phyloP scores from a whole-genome alignment of 2,329 filamentous ascomycete genomes.

The Xylariales sp. region DNA sequence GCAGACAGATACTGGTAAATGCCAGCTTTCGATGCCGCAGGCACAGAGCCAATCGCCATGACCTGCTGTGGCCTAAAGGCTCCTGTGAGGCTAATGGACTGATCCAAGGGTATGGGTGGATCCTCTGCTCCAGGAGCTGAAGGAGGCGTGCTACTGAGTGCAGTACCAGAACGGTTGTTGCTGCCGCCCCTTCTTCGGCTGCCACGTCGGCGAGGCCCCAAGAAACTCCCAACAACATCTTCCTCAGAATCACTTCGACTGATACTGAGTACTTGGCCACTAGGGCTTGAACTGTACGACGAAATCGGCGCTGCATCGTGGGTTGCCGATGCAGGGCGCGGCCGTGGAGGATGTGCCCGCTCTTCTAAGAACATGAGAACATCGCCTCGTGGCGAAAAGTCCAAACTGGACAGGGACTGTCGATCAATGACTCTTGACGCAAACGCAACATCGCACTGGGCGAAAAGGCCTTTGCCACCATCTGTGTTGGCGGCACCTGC shows the following conservation, averaged over 20 bases:
- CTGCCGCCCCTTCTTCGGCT: slow-evolving; percentile 38
- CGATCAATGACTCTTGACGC: slow-evolving; percentile 60
- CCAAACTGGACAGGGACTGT: slow-evolving; percentile 55
- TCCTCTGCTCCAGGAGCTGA: slow-evolving; percentile 35
- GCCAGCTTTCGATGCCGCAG: slow-evolving; percentile 43
- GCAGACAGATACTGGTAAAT: slow-evolving; percentile 53
- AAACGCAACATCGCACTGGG: slow-evolving; percentile 62
- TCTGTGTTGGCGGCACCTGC: slow-evolving; percentile 58
- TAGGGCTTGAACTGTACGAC: slow-evolving; percentile 45
- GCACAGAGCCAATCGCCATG: slow-evolving; percentile 57
- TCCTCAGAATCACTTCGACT: slow-evolving; percentile 64
- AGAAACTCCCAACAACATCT: slow-evolving; percentile 56
- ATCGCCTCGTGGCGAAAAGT: slow-evolving; percentile 57
- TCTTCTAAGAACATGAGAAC: slow-evolving; percentile 60
- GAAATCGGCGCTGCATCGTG: slow-evolving; percentile 26
- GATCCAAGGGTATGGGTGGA: slow-evolving; percentile 48
- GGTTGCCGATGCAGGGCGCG: slow-evolving; percentile 23
- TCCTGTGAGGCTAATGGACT: slow-evolving; percentile 54
- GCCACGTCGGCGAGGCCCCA: slow-evolving; percentile 40
- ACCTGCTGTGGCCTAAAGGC: slow-evolving; percentile 56
- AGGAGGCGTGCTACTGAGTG: slow-evolving; percentile 52
- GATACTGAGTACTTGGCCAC: slow-evolving; percentile 45
- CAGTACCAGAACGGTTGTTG: slow-evolving; percentile 34
- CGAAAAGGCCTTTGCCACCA: no score
- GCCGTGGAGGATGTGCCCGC: slow-evolving; percentile 40